A percentile compares a stretch with the other conserved stretches of the same genome.
Evolutionary conservation across 805 yeast genomes (phyloP).

Genomic region (Jamesozyma gamospora): DNA sequence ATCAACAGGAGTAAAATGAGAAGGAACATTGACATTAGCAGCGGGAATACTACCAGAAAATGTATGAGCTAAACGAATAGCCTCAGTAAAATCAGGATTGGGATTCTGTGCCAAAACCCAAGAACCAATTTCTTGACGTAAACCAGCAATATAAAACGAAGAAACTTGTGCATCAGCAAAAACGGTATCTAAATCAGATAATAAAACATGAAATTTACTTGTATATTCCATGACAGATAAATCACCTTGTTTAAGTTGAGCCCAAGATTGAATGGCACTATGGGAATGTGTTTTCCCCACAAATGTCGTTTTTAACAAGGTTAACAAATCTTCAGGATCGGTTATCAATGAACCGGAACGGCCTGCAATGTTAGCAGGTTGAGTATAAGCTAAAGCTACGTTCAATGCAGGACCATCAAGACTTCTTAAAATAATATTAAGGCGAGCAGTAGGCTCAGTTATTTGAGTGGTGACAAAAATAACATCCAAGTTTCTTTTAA

Average conservation of each 20-base stretch:
- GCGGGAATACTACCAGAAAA: background rate
- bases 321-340: background rate
- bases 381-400: no score
- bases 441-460: no score
- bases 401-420: no score
- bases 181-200: background rate
- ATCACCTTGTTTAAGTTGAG: background rate
- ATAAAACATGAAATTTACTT: background rate
- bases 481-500: no score
- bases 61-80: background rate
- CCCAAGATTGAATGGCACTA: background rate
- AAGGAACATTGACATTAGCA: background rate
- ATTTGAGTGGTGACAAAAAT: no score
- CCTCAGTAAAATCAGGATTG: background rate
- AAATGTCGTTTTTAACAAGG: background rate
- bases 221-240: background rate
- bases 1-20: background rate
- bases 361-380: no score
- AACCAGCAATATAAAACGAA: background rate
- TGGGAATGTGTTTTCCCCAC: background rate
- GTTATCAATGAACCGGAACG: no score
- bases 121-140: background rate
- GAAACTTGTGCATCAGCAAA: background rate
- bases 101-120: background rate
- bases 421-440: no score